Evolutionary conservation across 2,329 filamentous ascomycete genomes (phyloP).

Genomic region (Chaetomiaceae sp.): DNA sequence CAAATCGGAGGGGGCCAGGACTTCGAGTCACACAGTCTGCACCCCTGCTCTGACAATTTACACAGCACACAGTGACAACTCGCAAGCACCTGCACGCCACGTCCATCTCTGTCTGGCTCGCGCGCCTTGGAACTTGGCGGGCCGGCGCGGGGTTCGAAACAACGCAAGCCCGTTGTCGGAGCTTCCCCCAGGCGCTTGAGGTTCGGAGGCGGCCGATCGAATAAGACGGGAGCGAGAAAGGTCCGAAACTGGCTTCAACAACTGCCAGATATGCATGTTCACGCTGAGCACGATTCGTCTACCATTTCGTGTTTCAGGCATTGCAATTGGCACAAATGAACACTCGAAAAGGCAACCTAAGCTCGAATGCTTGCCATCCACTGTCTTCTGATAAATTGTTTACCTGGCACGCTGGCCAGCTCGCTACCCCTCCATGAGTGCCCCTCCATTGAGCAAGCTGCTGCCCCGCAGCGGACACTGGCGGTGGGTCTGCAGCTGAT

Average conservation of each 20-base stretch:
- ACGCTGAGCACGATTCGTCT: too few relatives aligned
- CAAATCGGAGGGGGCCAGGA: constrained; percentile 9
- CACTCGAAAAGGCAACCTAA: too few relatives aligned
- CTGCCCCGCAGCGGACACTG: constrained; percentile 3
- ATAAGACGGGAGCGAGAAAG: neutral
- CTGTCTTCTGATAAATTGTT: too few relatives aligned
- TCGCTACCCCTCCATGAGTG: neutral
- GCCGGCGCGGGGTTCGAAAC: constrained; percentile 8
- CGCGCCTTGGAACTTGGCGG: neutral
- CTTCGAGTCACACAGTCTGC: neutral
- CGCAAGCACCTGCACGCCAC: neutral
- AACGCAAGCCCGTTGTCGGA: constrained; percentile 16
- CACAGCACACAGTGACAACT: neutral
- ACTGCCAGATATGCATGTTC: too few relatives aligned
- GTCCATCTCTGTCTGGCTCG: neutral
- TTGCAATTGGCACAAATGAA: too few relatives aligned
- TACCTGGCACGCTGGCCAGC: too few relatives aligned
- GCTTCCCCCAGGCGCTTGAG: constrained; percentile 1
- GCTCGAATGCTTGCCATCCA: too few relatives aligned
- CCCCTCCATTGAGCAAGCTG: neutral
- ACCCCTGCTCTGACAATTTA: constrained; percentile 8
- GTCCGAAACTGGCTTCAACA: too few relatives aligned
- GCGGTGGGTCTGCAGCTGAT: too few relatives aligned
- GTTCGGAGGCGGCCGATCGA: neutral
- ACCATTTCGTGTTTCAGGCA: too few relatives aligned